phyloP scores from a whole-genome alignment of 441 rosid species.

The Populus hybrid region DNA sequence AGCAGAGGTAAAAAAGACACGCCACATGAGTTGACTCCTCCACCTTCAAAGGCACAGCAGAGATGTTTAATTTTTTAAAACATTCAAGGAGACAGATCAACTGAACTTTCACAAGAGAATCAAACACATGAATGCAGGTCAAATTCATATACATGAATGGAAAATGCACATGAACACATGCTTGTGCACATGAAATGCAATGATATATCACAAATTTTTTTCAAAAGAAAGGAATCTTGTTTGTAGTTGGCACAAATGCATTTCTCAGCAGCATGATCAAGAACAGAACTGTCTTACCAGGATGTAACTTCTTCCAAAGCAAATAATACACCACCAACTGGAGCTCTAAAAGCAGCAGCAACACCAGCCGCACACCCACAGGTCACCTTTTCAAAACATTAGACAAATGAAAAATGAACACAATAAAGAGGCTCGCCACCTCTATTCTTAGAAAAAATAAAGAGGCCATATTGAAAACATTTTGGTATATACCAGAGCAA shows the following conservation, averaged over 20 bases:
- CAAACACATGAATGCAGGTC: slow-evolving; percentile 8
- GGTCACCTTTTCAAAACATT: slow-evolving; percentile 78
- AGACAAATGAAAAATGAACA: slow-evolving; percentile 32
- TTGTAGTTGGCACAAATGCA: slow-evolving; percentile 7
- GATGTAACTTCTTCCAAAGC: slow-evolving; percentile 98
- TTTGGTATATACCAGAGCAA: not conserved
- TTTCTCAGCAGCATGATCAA: not conserved
- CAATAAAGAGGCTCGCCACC: slow-evolving; percentile 20
- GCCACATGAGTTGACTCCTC: slow-evolving; percentile 99
- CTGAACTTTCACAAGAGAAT: slow-evolving; percentile 1
- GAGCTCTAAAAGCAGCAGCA: slow-evolving; percentile 99
- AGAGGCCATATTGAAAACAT: not conserved
- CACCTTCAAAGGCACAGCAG: slow-evolving; percentile 59
- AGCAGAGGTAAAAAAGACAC: slow-evolving; percentile 98
- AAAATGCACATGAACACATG: not conserved
- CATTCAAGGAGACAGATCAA: not conserved
- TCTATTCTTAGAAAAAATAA: slow-evolving; percentile 15
- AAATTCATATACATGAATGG: not conserved
- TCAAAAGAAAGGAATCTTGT: not conserved
- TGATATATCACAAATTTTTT: not conserved
- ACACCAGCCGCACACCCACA: slow-evolving; percentile 99
- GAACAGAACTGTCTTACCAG: slow-evolving; percentile 49
- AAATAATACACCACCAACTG: slow-evolving; percentile 97
- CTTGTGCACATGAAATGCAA: not conserved
- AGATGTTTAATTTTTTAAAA: slow-evolving; percentile 11